phyloP scores from a whole-genome alignment of 345 rosid species.

The Eucalyptus sp. region DNA sequence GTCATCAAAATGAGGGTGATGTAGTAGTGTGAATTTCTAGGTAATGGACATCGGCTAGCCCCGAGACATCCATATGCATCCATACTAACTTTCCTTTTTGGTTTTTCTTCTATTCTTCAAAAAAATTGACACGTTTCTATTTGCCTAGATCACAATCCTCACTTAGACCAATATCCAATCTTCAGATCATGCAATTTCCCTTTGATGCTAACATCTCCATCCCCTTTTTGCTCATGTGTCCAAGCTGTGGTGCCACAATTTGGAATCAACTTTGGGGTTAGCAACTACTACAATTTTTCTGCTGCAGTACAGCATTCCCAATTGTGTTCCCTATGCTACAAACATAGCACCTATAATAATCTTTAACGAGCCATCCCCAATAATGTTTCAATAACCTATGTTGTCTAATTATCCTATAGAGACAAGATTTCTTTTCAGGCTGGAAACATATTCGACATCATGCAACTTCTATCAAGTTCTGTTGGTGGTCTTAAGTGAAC shows the following conservation, averaged over 20 bases:
- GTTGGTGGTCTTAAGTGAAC: background rate
- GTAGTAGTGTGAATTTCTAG: background rate
- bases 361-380: background rate
- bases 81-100: background rate
- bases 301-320: background rate
- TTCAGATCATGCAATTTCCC: background rate
- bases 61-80: background rate
- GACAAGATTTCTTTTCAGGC: background rate
- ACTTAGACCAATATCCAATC: background rate
- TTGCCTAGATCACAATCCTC: background rate
- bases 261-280: background rate
- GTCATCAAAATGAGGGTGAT: background rate
- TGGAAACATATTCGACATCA: background rate
- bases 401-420: background rate
- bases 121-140: background rate
- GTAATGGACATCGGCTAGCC: background rate
- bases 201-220: background rate
- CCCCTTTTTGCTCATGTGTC: background rate
- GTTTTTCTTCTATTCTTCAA: background rate
- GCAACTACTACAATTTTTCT: background rate
- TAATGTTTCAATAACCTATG: background rate
- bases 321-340: background rate
- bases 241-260: background rate
- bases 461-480: background rate
- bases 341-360: background rate